Evolutionary conservation across 306 rosid species (phyloP).

Genomic region (Fragaria vesca): DNA sequence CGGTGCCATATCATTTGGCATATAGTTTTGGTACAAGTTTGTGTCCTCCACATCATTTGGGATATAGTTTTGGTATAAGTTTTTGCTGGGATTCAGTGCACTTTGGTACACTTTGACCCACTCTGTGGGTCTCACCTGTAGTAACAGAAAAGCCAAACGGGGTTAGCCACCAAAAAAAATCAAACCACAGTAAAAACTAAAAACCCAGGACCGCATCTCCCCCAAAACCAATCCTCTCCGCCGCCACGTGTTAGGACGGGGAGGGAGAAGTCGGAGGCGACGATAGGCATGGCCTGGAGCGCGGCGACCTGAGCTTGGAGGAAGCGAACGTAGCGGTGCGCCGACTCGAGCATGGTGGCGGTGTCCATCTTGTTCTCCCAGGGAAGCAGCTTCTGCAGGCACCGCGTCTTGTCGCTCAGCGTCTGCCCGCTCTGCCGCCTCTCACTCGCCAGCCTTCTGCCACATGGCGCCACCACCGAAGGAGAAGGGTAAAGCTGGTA

Average conservation of each 20-base stretch:
- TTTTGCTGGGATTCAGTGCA: no score
- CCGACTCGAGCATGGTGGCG: conserved; percentile 58
- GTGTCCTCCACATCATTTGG: no score
- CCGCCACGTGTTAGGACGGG: background rate
- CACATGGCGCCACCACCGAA: background rate
- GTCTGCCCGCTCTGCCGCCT: conserved; percentile 45
- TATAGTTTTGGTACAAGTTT: no score
- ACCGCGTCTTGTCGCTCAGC: conserved; percentile 77
- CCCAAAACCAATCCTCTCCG: background rate
- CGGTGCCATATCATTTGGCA: no score
- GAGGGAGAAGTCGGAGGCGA: background rate
- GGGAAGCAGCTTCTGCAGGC: conserved; percentile 73
- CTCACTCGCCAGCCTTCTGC: conserved; percentile 45
- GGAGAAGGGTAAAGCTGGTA: background rate
- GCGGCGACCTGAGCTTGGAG: conserved; percentile 63
- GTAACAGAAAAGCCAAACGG: no score
- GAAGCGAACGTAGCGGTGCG: conserved; percentile 67
- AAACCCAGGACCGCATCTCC: no score
- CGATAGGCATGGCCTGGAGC: conserved; percentile 66
- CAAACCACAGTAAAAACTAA: no score
- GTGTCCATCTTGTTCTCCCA: conserved; percentile 91
- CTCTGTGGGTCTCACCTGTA: no score
- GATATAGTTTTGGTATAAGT: no score
- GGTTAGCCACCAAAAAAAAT: no score
- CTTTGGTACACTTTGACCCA: no score